Base-by-base conservation (phyloP, 768 basidiomycete species). In the Rhodotorula diobovata region DNA sequence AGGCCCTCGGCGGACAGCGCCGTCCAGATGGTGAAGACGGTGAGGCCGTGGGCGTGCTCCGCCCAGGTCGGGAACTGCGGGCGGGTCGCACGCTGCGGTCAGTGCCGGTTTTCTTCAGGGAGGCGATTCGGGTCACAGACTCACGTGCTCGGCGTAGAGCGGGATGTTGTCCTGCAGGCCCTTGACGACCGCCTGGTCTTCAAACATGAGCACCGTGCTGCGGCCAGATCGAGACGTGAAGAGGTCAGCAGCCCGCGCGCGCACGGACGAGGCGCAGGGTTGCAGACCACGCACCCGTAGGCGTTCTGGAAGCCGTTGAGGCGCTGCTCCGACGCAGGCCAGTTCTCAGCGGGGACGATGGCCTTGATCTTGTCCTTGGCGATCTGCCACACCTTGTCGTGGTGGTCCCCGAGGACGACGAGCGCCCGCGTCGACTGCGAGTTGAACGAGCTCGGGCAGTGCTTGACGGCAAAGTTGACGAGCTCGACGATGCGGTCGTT, bases 141-240 rank as follows among this genome's bases (percentile, higher is more conserved):
- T 18, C 18, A 59, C 39, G 41, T 66, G 61, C 62, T 79, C 68
- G 16, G 56, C 58, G 68, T 73, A 73, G 16, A 59, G n/a, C 0
- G 72, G 72, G 7, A 71, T 58, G 34, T 55, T 64, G 35, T 76
- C 75, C 61, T 80, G 72, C 21, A 74, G 59, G 21, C 64, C 56
- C 48, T 73, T 56, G 56, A 77, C 57, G 30, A 68, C 71, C 18
- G 30, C 58, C 35, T 74, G 43, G 71, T 82, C 82, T 46, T 80
- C 80, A 65, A 81, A 81, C 75, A 81, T 78, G 37, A 81, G 66
- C 62, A 82, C 78, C 34, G 82, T 81, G 34, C 72, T 67, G 48
- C 43, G 18, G 23, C 16, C 6, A n/a, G 39, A 14, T 12, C 14
- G 3, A 16, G 39, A 28, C n/a, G n/a, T n/a, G n/a, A n/a, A n/a